Percentiles rank a stretch among this genome's conserved stretches.
These are phyloP conservation scores for Boletus subparvulus DNA, from an alignment of 768 basidiomycete species.

Conservation along the genomic window DNA sequence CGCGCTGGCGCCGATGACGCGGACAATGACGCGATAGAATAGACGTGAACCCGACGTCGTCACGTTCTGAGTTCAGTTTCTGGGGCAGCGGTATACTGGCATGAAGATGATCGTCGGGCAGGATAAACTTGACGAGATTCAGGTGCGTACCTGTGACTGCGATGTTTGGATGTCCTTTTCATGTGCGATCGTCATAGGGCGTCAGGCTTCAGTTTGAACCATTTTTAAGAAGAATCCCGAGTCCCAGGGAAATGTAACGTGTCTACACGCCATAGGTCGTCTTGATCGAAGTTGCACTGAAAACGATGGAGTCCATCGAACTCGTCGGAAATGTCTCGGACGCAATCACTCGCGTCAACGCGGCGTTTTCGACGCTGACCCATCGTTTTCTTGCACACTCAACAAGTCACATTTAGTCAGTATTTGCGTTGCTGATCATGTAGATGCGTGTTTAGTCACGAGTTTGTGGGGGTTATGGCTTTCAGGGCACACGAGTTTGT, in stretches of 20 bases:
- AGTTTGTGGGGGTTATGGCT: slow-evolving; percentile 86
- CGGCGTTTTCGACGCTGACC: slow-evolving; percentile 82
- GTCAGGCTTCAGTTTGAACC: slow-evolving; percentile 84
- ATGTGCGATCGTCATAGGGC: slow-evolving; percentile 39
- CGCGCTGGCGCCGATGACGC: background rate
- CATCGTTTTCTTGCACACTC: slow-evolving; percentile 81
- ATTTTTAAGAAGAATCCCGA: slow-evolving; percentile 81
- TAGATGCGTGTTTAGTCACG: slow-evolving; percentile 83
- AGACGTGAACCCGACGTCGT: too few species aligned
- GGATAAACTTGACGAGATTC: slow-evolving; percentile 86
- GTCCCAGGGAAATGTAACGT: slow-evolving; percentile 65
- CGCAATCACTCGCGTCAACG: slow-evolving; percentile 74
- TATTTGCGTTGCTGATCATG: slow-evolving; percentile 83
- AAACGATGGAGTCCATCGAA: slow-evolving; percentile 77
- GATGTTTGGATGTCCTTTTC: background rate
- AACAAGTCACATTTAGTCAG: slow-evolving; percentile 82
- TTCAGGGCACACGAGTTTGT: slow-evolving; percentile 79
- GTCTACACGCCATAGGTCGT: slow-evolving; percentile 49
- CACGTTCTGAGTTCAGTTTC: slow-evolving; percentile 68
- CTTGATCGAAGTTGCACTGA: slow-evolving; percentile 83
- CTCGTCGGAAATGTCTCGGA: slow-evolving; percentile 72
- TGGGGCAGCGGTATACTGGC: slow-evolving; percentile 80
- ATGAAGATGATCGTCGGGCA: slow-evolving; percentile 87
- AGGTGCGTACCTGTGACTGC: slow-evolving; percentile 36
- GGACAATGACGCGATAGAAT: slow-evolving; percentile 6